Base-by-base conservation (phyloP, 208 protist species). In the Crithidia bombi region DNA sequence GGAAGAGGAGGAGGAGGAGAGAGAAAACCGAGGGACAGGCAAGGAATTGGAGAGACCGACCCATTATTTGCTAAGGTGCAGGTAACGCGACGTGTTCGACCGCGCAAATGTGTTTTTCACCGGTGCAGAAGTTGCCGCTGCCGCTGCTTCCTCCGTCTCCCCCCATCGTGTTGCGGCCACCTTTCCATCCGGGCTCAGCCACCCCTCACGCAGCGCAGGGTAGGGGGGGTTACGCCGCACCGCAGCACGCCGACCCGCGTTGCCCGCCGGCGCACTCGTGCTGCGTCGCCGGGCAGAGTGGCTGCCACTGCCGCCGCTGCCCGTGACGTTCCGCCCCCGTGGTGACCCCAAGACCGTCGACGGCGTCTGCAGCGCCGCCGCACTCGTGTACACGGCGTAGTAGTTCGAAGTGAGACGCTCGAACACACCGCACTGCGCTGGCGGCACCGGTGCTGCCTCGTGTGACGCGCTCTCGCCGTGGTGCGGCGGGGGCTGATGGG, bases 321-420 rank as follows among this genome's bases (percentile, higher is more conserved):
- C 25, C 25, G 51, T 19, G 51, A 5, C 30, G 56, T 14, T 21
- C 12, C 43, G 28, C 11, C 41, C 69, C 11, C 52, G 61, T 26
- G 52, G 62, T 1, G 46, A 65, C 7, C 28, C 28, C 4, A 58
- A 5, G 21, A 28, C 30, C 15, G 62, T n/a, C 25, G 44, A 39
- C 3, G 46, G 46, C 2, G 61, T 32, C 38, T 50, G 58, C 52
- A 74, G 50, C 19, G 58, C 65, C 25, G 47, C 50, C 39, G 58
- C 73, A 39, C 59, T 64, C 30, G 73, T 10, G 36, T 47, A 54
- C 32, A 67, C 52, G 25, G 52, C 26, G 73, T 84, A 84, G 58
- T 72, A 84, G 38, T 80, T 79, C 23, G 79, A 84, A 0, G 74
- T 73, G 14, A 84, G 65, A 3, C 79, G 79, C 68, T 84, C 74